Conservation (phyloP, 441 rosid genomes). For the Iberis amara region DNA sequence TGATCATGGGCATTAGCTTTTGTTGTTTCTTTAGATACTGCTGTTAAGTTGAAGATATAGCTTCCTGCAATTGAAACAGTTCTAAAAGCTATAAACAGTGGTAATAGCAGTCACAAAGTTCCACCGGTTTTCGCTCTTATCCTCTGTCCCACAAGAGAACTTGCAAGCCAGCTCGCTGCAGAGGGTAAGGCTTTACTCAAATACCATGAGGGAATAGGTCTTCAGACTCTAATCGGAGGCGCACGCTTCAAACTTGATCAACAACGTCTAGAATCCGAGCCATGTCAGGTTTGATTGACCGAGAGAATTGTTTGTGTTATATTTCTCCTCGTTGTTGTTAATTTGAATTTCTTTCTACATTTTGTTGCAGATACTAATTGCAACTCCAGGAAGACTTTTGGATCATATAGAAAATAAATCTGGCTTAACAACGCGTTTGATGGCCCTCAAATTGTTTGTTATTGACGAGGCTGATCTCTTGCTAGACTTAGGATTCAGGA, state of each 20-base stretch:
- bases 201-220: slow-evolving; percentile 73
- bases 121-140: slow-evolving; percentile 62
- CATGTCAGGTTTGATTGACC: slow-evolving; percentile 66
- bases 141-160: slow-evolving; percentile 92
- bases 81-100: slow-evolving; percentile 48
- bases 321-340: background rate
- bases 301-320: background rate
- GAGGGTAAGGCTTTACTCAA: slow-evolving; percentile 82
- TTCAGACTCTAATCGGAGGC: slow-evolving; percentile 81
- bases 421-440: slow-evolving; percentile 65
- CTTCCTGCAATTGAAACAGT: slow-evolving; percentile 99
- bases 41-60: slow-evolving; percentile 64
- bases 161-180: slow-evolving; percentile 93
- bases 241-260: slow-evolving; percentile 86
- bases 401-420: slow-evolving; percentile 91
- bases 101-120: slow-evolving; percentile 34
- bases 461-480: slow-evolving; percentile 93
- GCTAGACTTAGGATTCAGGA: slow-evolving; percentile 85
- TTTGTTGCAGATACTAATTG: slow-evolving; percentile 66
- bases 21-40: slow-evolving; percentile 32
- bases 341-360: slow-evolving; percentile 15
- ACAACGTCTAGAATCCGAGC: slow-evolving; percentile 72
- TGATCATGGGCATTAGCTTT: slow-evolving; percentile 23
- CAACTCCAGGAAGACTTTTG: slow-evolving; percentile 91
- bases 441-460: slow-evolving; percentile 82